Evolutionary conservation across 495 filamentous ascomycete species (phyloP).

Genomic region (Aspergillus saccharolyticus): DNA sequence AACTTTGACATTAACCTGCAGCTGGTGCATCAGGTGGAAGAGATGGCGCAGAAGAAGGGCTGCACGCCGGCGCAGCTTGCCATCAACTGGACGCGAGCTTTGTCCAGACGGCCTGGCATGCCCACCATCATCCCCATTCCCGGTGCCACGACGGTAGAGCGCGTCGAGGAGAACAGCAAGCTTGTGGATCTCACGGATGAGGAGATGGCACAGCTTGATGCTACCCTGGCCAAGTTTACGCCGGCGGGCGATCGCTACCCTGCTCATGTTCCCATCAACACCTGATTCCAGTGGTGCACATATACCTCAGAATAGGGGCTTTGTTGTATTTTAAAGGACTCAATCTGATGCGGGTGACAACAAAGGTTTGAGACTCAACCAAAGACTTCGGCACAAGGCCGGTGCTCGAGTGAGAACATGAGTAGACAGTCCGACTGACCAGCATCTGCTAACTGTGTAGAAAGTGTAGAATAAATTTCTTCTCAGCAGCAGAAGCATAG

Average conservation of each 20-base stretch:
- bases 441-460: no score
- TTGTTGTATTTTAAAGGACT: no score
- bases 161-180: constrained; percentile 47
- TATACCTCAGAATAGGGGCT: no score
- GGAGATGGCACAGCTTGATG: constrained; percentile 49
- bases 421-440: no score
- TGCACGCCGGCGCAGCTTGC: constrained; percentile 66
- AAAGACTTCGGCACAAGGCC: no score
- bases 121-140: constrained; percentile 69
- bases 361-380: no score
- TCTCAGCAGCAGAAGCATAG: no score
- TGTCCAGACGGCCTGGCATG: constrained; percentile 44
- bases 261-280: neutral
- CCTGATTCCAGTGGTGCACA: no score
- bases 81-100: constrained; percentile 54
- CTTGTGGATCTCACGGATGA: constrained; percentile 39
- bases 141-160: constrained; percentile 49
- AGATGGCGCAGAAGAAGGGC: constrained; percentile 57
- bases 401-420: no score
- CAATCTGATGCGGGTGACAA: no score
- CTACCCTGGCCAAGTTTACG: constrained; percentile 10
- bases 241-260: neutral
- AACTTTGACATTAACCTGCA: constrained; percentile 63
- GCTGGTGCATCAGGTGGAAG: constrained; percentile 55
- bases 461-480: no score